These are phyloP conservation scores for Neurospora sp. DNA, from an alignment of 495 filamentous ascomycete genomes.

Conservation along the genomic window DNA sequence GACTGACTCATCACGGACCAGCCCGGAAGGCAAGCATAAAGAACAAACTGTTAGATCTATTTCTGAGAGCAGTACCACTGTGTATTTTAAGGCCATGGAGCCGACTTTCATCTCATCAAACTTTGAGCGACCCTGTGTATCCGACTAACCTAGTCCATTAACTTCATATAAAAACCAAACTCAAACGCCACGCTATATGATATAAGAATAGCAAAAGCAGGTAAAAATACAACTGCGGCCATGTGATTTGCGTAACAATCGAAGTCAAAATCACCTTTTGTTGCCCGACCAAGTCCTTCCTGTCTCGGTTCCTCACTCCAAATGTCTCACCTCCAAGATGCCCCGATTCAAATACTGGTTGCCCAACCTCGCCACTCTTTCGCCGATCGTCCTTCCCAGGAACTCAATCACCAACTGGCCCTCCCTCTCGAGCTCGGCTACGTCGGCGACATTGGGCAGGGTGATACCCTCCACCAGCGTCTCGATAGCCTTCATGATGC, in stretches of 20 bases:
- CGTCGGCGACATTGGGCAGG: constrained; percentile 14
- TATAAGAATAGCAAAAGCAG: neutral
- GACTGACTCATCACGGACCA: neutral
- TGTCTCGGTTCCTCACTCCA: constrained; percentile 11
- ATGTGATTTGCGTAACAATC: too few species aligned
- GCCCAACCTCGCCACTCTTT: constrained; percentile 42
- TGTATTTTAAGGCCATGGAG: neutral
- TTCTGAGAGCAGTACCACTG: neutral
- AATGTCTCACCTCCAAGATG: constrained; percentile 37
- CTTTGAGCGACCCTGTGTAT: neutral
- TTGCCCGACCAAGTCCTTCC: too few species aligned
- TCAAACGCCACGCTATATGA: neutral
- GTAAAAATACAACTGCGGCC: neutral
- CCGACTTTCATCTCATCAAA: neutral
- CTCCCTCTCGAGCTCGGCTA: constrained; percentile 28
- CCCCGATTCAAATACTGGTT: constrained; percentile 39
- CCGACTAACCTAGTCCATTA: neutral
- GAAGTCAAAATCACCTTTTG: too few species aligned
- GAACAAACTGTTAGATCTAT: neutral
- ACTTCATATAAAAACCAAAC: neutral
- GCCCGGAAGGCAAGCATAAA: neutral
- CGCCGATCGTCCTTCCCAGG: constrained; percentile 50
- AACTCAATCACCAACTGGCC: constrained; percentile 43
- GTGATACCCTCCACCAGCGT: constrained; percentile 25
- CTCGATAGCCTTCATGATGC: constrained; percentile 49